Evolutionary conservation across 2,329 filamentous ascomycete genomes (phyloP), one percentile per base, ranked within the genome.

Genomic region (Metarhizium brunneum): DNA sequence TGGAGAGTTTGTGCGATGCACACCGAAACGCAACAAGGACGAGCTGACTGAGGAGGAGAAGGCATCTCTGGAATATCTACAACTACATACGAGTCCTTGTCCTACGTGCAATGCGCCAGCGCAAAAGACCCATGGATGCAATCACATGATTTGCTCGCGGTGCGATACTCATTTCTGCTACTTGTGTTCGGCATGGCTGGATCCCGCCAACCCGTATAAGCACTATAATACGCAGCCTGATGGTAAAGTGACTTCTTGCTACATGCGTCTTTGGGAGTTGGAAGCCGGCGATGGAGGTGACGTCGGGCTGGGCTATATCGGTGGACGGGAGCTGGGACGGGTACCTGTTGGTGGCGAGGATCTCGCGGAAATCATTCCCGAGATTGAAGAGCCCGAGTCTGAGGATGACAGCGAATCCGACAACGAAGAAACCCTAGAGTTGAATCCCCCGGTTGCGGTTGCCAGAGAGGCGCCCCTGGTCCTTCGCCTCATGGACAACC

Each of bases 151-250:
- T 52, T 96, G 92, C 72, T 90, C 87, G 69, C 85, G 89, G 60
- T 99, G 94, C 75, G 79, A 86, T 53, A 88, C 90, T 2, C 92
- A 97, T 69, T 97, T 96, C 68, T 99, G 94, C 74, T 97, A 97
- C 63, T 80, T 97, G 1, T 97, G 94, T 67, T 87, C 87, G 0
- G 80, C 85, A n/a, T 97, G 90, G 88, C 78, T 99, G 47, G 81
- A 86, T 55, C 83, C 88, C 0, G 77, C 74, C 18, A 94, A 96
- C 62, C 92, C 92, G 1, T 97, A 97, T 66, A 74, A 79, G 54
- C 94, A 99, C 69, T 99, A 92, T 74, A 96, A 96, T 66, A 78
- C 83, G 32, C 71, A 74, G 53, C 76, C 80, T 16, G 66, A 66
- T 47, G 78, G 76, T 1, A 70, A 71, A 47, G 63, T 73, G 36